Base-by-base conservation (phyloP, 1,284 basidiomycete species). In the Vanrija humicola region DNA sequence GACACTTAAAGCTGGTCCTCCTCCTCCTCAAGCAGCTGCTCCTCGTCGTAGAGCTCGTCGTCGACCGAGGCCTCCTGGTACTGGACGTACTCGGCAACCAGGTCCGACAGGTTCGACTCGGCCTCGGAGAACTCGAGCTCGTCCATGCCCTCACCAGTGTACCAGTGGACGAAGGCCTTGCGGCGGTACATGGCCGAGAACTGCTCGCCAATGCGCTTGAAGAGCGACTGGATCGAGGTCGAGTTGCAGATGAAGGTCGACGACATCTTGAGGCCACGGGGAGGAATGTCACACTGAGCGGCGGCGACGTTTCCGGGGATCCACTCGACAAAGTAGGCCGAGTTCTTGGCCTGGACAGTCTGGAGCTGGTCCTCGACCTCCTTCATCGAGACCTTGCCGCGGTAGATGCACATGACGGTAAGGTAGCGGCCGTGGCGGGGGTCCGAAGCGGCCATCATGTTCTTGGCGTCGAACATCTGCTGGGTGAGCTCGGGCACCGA, bases 91-190 rank as follows among this genome's bases (percentile, higher is more conserved):
- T 93, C 90, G 53, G 89, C 89, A 62, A 92, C 88, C 55, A 94
- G 81, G 81, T 93, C 90, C 77, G 92, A 89, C 88, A 95, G 91
- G 84, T 95, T 95, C 64, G 89, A 91, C 54, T 96, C 91, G 56
- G 91, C 91, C 79, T 96, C 92, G 62, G 91, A 66, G 62, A 85
- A 86, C 82, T 92, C 92, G 87, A 97, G 92, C 84, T 97, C 94
- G 79, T 96, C 93, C 94, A 96, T 96, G 78, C 94, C 93, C 82
- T 95, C 92, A 75, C 93, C 90, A 45, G 91, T 96, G 81, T 96
- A 95, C 90, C 93, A 97, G 79, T 97, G 93, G 84, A 97, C 86
- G 87, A 97, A 97, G 43, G 94, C 94, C 82, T 96, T 96, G 77
- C 94, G 84, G 61, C 93, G 89, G 86, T 96, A 97, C 95, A 97